Evolutionary conservation across 2,329 filamentous ascomycete genomes (phyloP), one percentile per base, ranked within the genome.

Genomic region (Colletotrichum spinosum): DNA sequence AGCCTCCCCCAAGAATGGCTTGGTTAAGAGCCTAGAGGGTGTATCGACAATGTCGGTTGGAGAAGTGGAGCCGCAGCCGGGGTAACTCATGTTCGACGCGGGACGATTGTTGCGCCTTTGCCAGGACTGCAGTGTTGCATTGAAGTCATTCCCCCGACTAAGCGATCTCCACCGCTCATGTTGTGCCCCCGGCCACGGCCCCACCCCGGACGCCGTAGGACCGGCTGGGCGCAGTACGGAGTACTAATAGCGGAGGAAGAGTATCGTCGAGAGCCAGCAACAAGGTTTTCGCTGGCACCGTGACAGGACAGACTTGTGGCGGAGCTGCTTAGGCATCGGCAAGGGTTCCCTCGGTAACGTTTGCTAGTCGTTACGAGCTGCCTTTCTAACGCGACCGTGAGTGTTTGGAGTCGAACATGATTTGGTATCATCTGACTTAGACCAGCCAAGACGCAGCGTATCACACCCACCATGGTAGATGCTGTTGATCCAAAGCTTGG

Each of bases 331-430:
- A 9, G 42, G 39, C 38, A 56, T 38, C 13, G 35, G 39, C 35
- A 45, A 6, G 34, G 46, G 35, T 9, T 17, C 17, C 25, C 39
- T 45, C 39, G 57, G 17, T 45, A 62, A 57, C 49, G 38, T 44
- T 52, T 65, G 58, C 58, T 15, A 42, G 11, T 57, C 62, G 58
- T 62, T 41, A 65, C 58, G 57, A 42, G 10, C 42, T 65, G 62
- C 62, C 52, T 51, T 25, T 25, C n/a, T 11, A 41, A 33, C 17
- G 57, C 34, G 33, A 58, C 55, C 42, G 11, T n/a, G 9, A 11
- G 52, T 53, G 51, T 62, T 48, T 54, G 55, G 41, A 15, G 55
- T 53, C 37, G 33, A 38, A 41, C 34, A n/a, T 56, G 10, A 8
- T 25, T 41, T 46, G 35, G 12, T 50, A 41, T 52, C 57, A 41